Percentiles rank a stretch among this genome's conserved stretches.
Conservation (phyloP, 352 stramenopile genomes). For the Globisporangium iwayamae region DNA sequence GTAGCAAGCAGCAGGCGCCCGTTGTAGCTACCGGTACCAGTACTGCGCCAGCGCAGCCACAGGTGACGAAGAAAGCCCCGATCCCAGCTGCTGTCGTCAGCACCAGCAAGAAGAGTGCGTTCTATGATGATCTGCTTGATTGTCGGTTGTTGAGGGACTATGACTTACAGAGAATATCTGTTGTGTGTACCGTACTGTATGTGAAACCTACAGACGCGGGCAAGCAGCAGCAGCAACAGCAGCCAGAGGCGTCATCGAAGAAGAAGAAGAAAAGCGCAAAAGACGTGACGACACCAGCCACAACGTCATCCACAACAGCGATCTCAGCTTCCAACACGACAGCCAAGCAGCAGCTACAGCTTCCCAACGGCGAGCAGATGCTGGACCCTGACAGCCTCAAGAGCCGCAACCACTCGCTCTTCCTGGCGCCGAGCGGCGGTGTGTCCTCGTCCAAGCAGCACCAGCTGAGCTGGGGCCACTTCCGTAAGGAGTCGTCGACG, state of each 20-base stretch:
- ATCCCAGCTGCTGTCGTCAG: background rate
- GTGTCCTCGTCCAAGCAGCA: conserved; percentile 20
- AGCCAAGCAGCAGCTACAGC: conserved; percentile 1
- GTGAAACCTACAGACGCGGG: conserved; percentile 5
- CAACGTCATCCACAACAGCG: background rate
- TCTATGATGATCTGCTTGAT: background rate
- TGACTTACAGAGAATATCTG: background rate
- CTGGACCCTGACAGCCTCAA: conserved; percentile 60
- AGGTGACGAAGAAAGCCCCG: background rate
- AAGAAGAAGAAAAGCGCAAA: conserved; percentile 30
- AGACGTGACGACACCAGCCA: conserved; percentile 2
- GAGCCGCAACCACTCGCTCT: conserved; percentile 67
- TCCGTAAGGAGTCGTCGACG: conserved; percentile 15
- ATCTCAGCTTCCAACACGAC: conserved; percentile 1
- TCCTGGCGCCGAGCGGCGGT: conserved; percentile 33
- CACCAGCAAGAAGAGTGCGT: conserved; percentile 5
- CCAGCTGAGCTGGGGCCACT: conserved; percentile 33
- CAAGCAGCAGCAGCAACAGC: conserved; percentile 19
- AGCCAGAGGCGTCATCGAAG: conserved; percentile 28
- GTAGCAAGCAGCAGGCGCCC: conserved; percentile 11
- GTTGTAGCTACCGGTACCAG: background rate
- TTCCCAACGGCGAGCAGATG: conserved; percentile 3
- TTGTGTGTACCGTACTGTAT: background rate
- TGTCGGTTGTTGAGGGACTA: background rate
- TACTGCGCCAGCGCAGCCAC: background rate